phyloP scores from a whole-genome alignment of 202 grass and related monocot genomes.

The Cymbopogon flexuosus region DNA sequence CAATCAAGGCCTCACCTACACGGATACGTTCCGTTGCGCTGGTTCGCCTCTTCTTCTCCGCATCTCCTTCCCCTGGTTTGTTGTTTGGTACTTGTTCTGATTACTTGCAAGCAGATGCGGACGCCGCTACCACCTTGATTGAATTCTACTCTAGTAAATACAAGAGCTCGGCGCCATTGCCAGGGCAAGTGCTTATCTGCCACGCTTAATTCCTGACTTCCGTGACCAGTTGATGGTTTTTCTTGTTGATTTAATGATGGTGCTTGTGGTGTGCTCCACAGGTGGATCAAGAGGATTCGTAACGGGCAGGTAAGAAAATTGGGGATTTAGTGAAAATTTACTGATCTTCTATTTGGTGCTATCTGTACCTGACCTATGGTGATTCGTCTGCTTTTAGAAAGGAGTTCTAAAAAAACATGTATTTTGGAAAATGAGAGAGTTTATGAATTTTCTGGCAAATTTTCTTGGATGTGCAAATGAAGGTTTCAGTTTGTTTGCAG shows the following conservation, averaged over 20 bases:
- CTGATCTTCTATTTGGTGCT: background rate
- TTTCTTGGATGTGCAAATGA: background rate
- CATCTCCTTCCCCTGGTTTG: background rate
- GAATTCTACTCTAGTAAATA: conserved; percentile 59
- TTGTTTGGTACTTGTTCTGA: background rate
- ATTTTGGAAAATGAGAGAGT: background rate
- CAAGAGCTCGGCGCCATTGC: conserved; percentile 72
- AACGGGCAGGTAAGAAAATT: conserved; percentile 62
- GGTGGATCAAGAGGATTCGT: conserved; percentile 76
- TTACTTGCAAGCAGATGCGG: conserved; percentile 34
- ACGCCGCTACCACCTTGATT: conserved; percentile 30
- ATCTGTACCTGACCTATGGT: background rate
- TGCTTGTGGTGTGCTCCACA: conserved; percentile 26
- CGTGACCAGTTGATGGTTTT: conserved; percentile 6
- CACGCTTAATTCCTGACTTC: background rate
- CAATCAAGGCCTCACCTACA: conserved; percentile 78
- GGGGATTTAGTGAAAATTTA: background rate
- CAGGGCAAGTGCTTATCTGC: conserved; percentile 26
- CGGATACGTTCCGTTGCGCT: conserved; percentile 49
- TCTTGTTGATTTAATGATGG: conserved; percentile 23
- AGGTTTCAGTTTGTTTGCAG: conserved; percentile 42
- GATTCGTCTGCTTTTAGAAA: background rate
- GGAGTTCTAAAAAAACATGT: background rate
- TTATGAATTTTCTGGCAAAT: background rate
- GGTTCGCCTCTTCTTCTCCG: background rate